Base-by-base conservation (phyloP, 306 rosid species). In the Boehmeria nivea region DNA sequence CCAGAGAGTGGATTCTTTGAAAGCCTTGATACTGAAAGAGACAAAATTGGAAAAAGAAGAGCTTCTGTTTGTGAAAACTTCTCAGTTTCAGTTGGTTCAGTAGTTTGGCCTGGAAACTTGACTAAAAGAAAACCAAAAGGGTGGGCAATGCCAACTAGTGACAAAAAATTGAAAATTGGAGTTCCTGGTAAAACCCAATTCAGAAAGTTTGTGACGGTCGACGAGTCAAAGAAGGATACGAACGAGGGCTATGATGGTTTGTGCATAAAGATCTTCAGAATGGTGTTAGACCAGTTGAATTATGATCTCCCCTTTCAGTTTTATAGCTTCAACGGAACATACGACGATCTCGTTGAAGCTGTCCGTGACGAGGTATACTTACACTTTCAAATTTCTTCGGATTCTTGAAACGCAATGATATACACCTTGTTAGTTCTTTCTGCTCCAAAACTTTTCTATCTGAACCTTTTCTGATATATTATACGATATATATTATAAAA, bases 101-200 rank as follows among this genome's bases (percentile, higher is more conserved):
- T 78, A 48, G 57, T 62, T 67, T 87, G 95, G 95, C 95, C 95
- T 0, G 93, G 95, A 28, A 68, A 83, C 51, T 26, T 27, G 19
- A 0, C 1, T 3, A 6, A 6, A 0, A 12, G 47, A n/a, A 55
- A 4, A 61, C 89, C 95, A 9, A 75, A 69, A 52, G 95, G 94
- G 1, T 87, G 94, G 94, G 65, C 61, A 39, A 45, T 87, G 54
- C 94, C 94, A 10, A 70, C 75, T 10, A 55, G 39, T 59, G 44
- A 24, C 17, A 81, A 72, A 15, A 77, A 65, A 46, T 31, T 87
- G 75, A 79, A 6, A 68, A 81, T 87, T 43, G 94, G 79, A 5
- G 75, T 87, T 45, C 95, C 95, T 0, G 86, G 80, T n/a, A 73
- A 57, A 31, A 56, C 89, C 12, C 23, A 66, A 38, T 83, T 87